These are phyloP conservation scores for Sugiyamaella lignohabitans DNA, from an alignment of 805 yeast genomes.

Conservation along the genomic window DNA sequence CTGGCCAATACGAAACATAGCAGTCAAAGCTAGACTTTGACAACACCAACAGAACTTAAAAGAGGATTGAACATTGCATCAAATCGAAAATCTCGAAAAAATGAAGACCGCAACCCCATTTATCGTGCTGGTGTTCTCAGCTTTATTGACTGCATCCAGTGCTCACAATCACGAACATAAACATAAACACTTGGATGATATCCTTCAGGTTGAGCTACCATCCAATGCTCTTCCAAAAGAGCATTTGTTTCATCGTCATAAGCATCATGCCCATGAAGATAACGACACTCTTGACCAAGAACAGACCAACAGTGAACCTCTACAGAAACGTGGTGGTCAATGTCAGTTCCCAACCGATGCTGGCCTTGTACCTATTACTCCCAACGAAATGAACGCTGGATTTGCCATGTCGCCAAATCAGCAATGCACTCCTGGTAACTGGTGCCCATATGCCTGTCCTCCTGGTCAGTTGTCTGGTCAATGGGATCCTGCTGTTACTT, in stretches of 20 bases:
- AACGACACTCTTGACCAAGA: no score
- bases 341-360: constrained; percentile 64
- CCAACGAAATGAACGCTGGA: constrained; percentile 56
- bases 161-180: neutral
- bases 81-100: no score
- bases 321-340: constrained; percentile 18
- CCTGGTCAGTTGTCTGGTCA: constrained; percentile 84
- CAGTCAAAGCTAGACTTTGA: no score
- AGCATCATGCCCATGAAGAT: constrained; percentile 6
- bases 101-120: neutral
- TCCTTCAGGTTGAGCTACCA: constrained; percentile 5
- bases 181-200: neutral
- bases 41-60: no score
- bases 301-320: neutral
- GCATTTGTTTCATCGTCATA: constrained; percentile 16
- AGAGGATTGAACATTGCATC: no score
- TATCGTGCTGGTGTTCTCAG: neutral
- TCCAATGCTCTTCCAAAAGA: neutral
- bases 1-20: no score
- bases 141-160: neutral
- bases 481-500: constrained; percentile 75
- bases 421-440: constrained; percentile 64
- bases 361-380: constrained; percentile 66
- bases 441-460: constrained; percentile 89
- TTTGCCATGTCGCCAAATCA: constrained; percentile 84